A percentile compares a stretch with the other conserved stretches of the same genome.
These are phyloP conservation scores for Tilletiaria anomala DNA, from an alignment of 1,284 basidiomycete genomes.

Conservation along the genomic window DNA sequence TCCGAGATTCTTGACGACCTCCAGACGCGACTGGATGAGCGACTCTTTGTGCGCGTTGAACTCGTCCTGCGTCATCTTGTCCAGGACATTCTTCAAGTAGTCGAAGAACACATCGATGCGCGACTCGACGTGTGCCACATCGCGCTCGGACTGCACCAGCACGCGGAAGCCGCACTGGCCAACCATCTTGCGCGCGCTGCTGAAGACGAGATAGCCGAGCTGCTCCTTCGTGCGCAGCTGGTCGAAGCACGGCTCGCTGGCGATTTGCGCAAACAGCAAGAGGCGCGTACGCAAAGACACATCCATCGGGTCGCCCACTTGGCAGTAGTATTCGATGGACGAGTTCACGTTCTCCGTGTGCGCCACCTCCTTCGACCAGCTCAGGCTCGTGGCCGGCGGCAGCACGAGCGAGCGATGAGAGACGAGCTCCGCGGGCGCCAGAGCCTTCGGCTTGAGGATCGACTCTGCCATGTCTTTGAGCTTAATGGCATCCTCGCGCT, in stretches of 20 bases:
- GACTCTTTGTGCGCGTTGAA: constrained; percentile 26
- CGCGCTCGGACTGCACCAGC: constrained; percentile 76
- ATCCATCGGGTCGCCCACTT: constrained; percentile 30
- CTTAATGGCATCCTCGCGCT: constrained; percentile 62
- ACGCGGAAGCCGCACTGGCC: constrained; percentile 69
- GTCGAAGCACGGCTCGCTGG: constrained; percentile 75
- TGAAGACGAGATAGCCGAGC: constrained; percentile 58
- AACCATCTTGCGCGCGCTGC: constrained; percentile 15
- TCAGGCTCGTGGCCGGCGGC: constrained; percentile 53
- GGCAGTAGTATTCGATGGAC: constrained; percentile 41
- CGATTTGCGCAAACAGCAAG: constrained; percentile 32
- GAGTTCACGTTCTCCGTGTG: constrained; percentile 82
- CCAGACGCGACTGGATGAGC: constrained; percentile 33
- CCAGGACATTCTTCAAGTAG: constrained; percentile 47
- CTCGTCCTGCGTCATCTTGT: constrained; percentile 22
- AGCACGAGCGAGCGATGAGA: constrained; percentile 25
- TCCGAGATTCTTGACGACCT: constrained; percentile 31
- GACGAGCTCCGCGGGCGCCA: constrained; percentile 11
- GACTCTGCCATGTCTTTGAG: constrained; percentile 61
- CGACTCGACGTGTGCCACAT: constrained; percentile 67
- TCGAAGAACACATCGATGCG: constrained; percentile 77
- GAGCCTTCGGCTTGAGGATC: constrained; percentile 50
- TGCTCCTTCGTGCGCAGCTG: constrained; percentile 90
- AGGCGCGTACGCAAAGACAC: constrained; percentile 22
- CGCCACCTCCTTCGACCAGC: constrained; percentile 57